Evolutionary conservation across 179 eudicot genomes (phyloP), one percentile per base, ranked within the genome.

Genomic region (Amaranthus tricolor): DNA sequence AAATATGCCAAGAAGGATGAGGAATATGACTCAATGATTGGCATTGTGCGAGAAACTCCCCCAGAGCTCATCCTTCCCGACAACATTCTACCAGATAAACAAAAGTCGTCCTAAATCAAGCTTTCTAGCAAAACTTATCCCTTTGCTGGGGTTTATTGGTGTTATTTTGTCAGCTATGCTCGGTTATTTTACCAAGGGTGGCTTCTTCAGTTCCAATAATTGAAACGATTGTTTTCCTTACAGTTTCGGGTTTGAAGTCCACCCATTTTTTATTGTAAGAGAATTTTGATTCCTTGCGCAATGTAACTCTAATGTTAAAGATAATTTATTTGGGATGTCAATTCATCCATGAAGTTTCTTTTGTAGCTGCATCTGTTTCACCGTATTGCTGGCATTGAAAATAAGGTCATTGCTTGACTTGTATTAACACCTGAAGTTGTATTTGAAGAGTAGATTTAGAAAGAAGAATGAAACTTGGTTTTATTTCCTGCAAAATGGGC

Each of bases 41-140:
- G 98, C 57, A 73, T 88, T 75, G 85, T 86, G 63, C 79, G 92
- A 76, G 92, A 91, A 81, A 82, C 85, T 49, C 89, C 90, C 0
- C 88, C 90, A 19, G 89, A 90, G 77, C 86, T 87, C 47, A 80
- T 84, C 74, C 79, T 89, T 40, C 97, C 96, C 14, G 88, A 89
- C 65, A 86, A 83, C 72, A 71, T 85, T 74, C 82, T 88, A 11
- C 82, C 92, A 58, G 85, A 77, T 75, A 80, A 76, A 64, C 66
- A 78, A 7, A 77, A 81, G 70, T 69, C 80, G 50, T 81, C 84
- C 17, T 77, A 58, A 74, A 58, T 16, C 58, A 70, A 52, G 68
- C 54, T 74, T 60, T 68, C 69, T n/a, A 20, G 76, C 14, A 61
- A 63, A 62, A 31, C 64, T 20, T 70, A 63, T 80, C 60, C 67